Evolutionary conservation across 768 basidiomycete genomes (phyloP), one percentile per base, ranked within the genome.

Genomic region (Daedaleopsis nitida): DNA sequence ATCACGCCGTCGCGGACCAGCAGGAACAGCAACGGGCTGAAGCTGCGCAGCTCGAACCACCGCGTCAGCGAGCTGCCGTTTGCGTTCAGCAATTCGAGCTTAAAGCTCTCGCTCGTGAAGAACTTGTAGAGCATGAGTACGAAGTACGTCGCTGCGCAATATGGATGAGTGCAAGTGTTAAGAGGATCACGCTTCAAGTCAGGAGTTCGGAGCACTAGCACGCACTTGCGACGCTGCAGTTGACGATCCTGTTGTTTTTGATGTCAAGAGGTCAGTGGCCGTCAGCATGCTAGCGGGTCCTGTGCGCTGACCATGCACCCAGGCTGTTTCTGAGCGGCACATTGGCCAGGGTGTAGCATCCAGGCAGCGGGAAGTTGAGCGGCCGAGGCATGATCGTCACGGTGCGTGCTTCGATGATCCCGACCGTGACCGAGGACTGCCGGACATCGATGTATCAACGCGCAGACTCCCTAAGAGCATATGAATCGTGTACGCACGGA

Each of bases 31-130:
- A 49, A 24, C 21, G 47, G 47, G 23, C 47, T 49, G 47, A 49
- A 49, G 19, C 16, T n/a, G 23, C 47, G 47, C 7, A 49, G 23
- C 47, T 49, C 47, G 47, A 49, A 49, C 47, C 47, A 49, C 21
- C 23, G 19, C 21, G 47, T 24, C 13, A 49, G 23, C 47, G 47
- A 21, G 21, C 24, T 49, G 23, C 23, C 9, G 13, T 49, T 23
- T 14, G 23, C 47, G 14, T 49, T 49, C 7, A 21, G 23, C 7
- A 49, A 13, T 10, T 49, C 47, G 13, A 49, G 19, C 23, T 24
- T 49, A 21, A 49, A 49, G 47, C 47, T 49, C 47, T 49, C 47
- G 47, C 47, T 49, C 23, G 47, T 49, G 47, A 49, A 24, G 47
- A 49, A 49, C 14, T 14, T 49, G 47, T 49, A 49, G 6, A 49